A percentile compares a stretch with the other conserved stretches of the same genome.
These are phyloP conservation scores for Physaria fendleri DNA, from an alignment of 345 rosid genomes.

Conservation along the genomic window DNA sequence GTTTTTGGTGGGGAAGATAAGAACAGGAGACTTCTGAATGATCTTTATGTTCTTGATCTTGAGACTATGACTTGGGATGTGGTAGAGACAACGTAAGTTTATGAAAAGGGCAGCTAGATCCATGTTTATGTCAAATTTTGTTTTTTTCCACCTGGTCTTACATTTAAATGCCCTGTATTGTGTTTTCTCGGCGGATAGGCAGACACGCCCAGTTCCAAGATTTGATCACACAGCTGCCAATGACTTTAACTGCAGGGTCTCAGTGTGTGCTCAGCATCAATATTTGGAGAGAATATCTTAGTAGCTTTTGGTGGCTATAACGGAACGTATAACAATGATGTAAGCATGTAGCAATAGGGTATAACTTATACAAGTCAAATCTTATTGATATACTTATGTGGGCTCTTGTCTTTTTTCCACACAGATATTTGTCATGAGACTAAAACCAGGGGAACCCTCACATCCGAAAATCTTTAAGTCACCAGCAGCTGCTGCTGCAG, in stretches of 20 bases:
- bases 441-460: conserved; percentile 53
- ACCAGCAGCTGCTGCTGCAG: conserved; percentile 97
- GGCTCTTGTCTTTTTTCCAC: conserved; percentile 1
- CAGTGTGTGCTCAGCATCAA: conserved; percentile 61
- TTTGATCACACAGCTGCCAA: conserved; percentile 89
- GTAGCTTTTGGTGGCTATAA: conserved; percentile 97
- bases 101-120: neutral
- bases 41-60: conserved; percentile 67
- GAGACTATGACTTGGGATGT: conserved; percentile 84
- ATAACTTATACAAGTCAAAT: neutral
- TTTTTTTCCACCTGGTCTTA: neutral
- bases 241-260: conserved; percentile 64
- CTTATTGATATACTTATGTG: neutral
- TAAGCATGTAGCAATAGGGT: conserved; percentile 17
- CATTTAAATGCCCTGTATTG: conserved; percentile 27
- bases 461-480: conserved; percentile 83
- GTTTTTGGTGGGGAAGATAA: conserved; percentile 94
- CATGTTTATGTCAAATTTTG: neutral
- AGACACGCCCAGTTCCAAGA: conserved; percentile 91
- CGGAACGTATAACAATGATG: conserved; percentile 92
- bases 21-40: conserved; percentile 72
- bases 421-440: conserved; percentile 76
- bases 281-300: conserved; percentile 66
- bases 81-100: conserved; percentile 57
- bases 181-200: conserved; percentile 54